Base-by-base conservation (phyloP, 352 stramenopile genomes). In the Blastocystis sp. region DNA sequence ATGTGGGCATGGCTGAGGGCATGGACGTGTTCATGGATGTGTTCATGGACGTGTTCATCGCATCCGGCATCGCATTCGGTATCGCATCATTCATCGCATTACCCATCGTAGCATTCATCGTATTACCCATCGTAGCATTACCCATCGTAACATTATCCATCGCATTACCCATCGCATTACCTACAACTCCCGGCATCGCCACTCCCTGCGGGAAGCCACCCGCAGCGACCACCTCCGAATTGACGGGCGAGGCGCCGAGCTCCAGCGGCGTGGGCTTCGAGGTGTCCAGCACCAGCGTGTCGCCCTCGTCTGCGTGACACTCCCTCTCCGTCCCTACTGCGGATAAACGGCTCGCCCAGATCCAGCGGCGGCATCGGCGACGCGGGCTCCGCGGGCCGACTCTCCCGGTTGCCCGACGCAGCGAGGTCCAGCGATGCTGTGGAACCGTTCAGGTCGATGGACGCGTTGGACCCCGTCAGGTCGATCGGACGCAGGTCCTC, bases 231-330 rank as follows among this genome's bases (percentile, higher is more conserved):
- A 46, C 36, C 63, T 48, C 21, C 0, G 63, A 8, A 34, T 9
- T 42, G 6, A 42, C 32, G 18, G 27, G 34, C n/a, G 40, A 63
- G n/a, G 48, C 34, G 24, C 44, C 27, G 4, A 81, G 21, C 27
- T 81, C 40, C 69, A 81, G 40, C 53, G 69, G 69, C 49, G 69
- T 42, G 18, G 46, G 46, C 34, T 81, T 81, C 0, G 69, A 81
- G 4, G 69, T 81, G 46, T 81, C 69, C 36, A 81, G 27, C 18
- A 64, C 46, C n/a, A 81, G 44, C 18, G 42, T 27, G 14, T 63
- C 46, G 6, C n/a, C 29, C 6, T 72, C 61, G 18, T 72, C 61
- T 72, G 42, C 32, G 2, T 18, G 1, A n/a, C 1, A 72, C 36
- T 3, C 32, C 2, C 4, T 21, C 29, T 4, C 1, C 27, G 16